Evolutionary conservation across 169 alveolate species (phyloP).

Genomic region (Cryptosporidium ryanae): DNA sequence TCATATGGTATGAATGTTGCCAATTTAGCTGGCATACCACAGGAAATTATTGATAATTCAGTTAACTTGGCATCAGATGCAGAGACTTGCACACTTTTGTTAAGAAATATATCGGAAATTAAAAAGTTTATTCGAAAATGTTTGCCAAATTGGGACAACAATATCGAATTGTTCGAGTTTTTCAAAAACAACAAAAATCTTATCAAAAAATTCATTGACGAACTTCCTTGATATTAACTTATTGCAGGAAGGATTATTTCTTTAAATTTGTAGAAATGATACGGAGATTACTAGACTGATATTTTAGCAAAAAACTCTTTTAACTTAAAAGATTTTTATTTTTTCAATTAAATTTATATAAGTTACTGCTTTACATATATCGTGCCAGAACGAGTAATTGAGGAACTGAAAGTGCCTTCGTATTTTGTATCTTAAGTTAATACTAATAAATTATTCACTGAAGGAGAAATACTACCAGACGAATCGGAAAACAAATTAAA

Average conservation of each 20-base stretch:
- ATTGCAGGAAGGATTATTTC: neutral
- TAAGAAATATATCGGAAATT: conserved; percentile 15
- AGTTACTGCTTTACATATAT: too few relatives aligned
- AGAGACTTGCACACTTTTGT: conserved; percentile 10
- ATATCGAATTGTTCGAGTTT: conserved; percentile 6
- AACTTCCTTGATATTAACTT: neutral
- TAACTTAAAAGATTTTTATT: too few relatives aligned
- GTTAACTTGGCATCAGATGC: conserved; percentile 65
- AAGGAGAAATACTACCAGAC: too few relatives aligned
- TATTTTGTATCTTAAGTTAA: too few relatives aligned
- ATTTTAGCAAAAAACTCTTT: too few relatives aligned
- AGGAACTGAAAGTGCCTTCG: too few relatives aligned
- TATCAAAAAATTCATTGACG: neutral
- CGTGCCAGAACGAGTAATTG: too few relatives aligned
- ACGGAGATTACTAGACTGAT: too few relatives aligned
- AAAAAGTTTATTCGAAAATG: conserved; percentile 4
- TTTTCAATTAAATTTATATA: too few relatives aligned
- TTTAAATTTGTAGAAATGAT: neutral
- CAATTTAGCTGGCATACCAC: conserved; percentile 92
- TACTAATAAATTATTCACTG: too few relatives aligned
- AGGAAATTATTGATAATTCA: conserved; percentile 66
- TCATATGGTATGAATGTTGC: conserved; percentile 98
- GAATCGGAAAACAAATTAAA: too few relatives aligned
- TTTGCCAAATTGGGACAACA: conserved; percentile 8
- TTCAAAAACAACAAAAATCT: conserved; percentile 12